phyloP scores from a whole-genome alignment of 768 basidiomycete genomes.

The Leccinum imitatum region DNA sequence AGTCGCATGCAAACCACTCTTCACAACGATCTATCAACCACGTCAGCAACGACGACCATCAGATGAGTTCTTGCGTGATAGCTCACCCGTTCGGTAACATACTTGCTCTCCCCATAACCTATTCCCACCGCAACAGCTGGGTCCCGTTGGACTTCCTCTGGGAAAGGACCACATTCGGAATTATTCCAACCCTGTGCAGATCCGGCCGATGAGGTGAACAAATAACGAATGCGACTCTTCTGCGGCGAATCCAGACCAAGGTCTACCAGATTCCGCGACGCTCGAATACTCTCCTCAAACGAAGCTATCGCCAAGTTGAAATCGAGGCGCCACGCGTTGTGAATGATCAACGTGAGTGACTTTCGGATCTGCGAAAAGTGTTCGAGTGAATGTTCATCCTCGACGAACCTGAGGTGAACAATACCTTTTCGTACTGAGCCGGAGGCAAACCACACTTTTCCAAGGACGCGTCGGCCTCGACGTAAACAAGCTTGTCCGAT shows the following conservation, averaged over 20 bases:
- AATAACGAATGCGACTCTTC: conserved; percentile 28
- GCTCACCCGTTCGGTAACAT: conserved; percentile 37
- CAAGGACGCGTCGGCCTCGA: conserved; percentile 35
- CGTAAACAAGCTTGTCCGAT: conserved; percentile 22
- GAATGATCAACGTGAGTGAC: conserved; percentile 38
- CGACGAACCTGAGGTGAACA: no score
- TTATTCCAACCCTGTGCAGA: conserved; percentile 34
- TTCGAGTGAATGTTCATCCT: no score
- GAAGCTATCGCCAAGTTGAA: conserved; percentile 42
- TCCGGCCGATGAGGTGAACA: conserved; percentile 43
- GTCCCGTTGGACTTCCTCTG: conserved; percentile 36
- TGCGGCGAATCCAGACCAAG: conserved; percentile 33
- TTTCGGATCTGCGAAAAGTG: conserved; percentile 28
- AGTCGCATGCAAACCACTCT: conserved; percentile 36
- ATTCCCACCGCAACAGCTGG: conserved; percentile 34
- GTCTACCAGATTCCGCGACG: conserved; percentile 36
- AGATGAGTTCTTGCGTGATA: no score
- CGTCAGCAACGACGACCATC: neutral
- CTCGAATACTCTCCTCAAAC: conserved; percentile 42
- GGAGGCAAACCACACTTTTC: conserved; percentile 32
- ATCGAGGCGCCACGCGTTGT: conserved; percentile 46
- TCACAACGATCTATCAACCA: conserved; percentile 35
- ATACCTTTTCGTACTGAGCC: conserved; percentile 20
- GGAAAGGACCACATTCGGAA: conserved; percentile 28
- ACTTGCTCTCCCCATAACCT: conserved; percentile 52